Conservation (phyloP, 306 rosid genomes). For the Sechiopsis laciniata region DNA sequence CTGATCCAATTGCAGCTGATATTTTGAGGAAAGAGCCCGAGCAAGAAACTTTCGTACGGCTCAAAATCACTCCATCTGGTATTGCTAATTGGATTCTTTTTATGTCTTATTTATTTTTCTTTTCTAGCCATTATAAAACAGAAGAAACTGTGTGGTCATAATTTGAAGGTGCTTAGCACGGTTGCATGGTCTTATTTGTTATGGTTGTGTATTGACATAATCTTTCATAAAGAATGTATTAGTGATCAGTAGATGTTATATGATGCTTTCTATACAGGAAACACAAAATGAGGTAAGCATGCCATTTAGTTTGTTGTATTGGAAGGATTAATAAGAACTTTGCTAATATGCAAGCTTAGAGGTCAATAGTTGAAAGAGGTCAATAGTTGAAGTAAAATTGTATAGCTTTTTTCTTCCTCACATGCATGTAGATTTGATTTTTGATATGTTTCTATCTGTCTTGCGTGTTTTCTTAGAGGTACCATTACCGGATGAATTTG, state of each 20-base stretch:
- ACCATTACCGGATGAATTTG: conserved; percentile 86
- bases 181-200: neutral
- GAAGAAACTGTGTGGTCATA: neutral
- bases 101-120: conserved; percentile 11
- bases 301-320: neutral
- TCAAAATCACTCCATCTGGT: conserved; percentile 72
- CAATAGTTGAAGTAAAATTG: neutral
- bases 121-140: neutral
- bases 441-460: neutral
- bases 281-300: neutral
- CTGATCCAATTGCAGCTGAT: conserved; percentile 98
- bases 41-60: conserved; percentile 80
- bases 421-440: neutral
- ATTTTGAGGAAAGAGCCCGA: conserved; percentile 97
- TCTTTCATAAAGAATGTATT: neutral
- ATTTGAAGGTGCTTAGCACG: neutral
- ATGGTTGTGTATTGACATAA: neutral
- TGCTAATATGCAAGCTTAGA: neutral
- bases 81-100: conserved; percentile 26
- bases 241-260: neutral
- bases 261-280: neutral
- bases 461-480: conserved; percentile 40
- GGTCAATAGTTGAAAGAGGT: neutral
- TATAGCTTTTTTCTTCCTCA: neutral
- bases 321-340: neutral